Evolutionary conservation across 2,329 filamentous ascomycete genomes (phyloP), one percentile per base, ranked within the genome.

Genomic region (Mollisiaceae sp.): DNA sequence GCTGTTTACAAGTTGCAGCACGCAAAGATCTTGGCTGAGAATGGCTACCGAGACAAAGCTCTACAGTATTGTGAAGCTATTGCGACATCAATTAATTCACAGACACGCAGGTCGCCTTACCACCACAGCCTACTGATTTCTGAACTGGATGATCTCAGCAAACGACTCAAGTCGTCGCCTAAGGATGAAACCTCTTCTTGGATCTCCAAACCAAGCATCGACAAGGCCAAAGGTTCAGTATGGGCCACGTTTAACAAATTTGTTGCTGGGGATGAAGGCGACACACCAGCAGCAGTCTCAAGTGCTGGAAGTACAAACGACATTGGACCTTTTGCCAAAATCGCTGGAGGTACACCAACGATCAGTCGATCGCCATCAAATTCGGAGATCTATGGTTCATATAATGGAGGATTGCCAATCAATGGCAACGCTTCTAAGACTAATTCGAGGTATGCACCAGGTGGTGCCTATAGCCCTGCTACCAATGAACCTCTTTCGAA

Each of bases 161-260:
- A 90, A 69, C 89, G 94, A 66, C 82, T 99, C 45, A 94, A 91
- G 71, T 91, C 95, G 76, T 90, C 93, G 20, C 93, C 94, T 14
- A 92, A 91, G 75, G 93, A 95, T 70, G 89, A 86, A 63, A 89
- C 89, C 8, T 89, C 87, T 22, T 94, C 93, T 1, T 97, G 94
- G 92, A 95, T 99, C 60, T 91, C 93, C 0, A 97, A 95, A 77
- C 93, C 94, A 8, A 97, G 89, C 77, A 96, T 98, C 86, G 94
- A 96, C 78, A 97, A 96, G 78, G 93, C 98, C 0, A 95, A 94
- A 1, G 93, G 91, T 67, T 93, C 91, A 39, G 88, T 98, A 76
- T 94, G 93, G 86, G 93, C 89, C 69, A 93, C 91, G 65, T 97
- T 99, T 79, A 98, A 94, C 79, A 97, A 93, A 74, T 99, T 99